A percentile compares a stretch with the other conserved stretches of the same genome.
phyloP scores from a whole-genome alignment of 1,284 basidiomycete species.

The Apiotrichum mycotoxinovorans region DNA sequence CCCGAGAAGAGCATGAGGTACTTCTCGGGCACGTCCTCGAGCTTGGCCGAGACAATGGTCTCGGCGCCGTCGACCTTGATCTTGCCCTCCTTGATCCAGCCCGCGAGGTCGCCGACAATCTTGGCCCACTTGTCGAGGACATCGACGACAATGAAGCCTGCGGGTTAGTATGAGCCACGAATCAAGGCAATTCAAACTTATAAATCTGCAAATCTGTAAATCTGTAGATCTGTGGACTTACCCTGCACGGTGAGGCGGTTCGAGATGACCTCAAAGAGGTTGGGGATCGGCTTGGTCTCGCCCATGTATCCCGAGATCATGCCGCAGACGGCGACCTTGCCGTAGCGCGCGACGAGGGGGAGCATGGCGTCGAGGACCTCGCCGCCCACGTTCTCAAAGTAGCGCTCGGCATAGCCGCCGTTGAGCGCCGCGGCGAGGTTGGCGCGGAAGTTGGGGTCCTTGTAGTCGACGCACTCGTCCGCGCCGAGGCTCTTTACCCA shows the following conservation, averaged over 20 bases:
- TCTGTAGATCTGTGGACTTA: constrained; percentile 10
- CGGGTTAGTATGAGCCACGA: background rate
- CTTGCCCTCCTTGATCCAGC: constrained; percentile 38
- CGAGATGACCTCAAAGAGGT: constrained; percentile 44
- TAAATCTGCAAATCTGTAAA: too few species aligned
- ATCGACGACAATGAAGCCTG: constrained; percentile 49
- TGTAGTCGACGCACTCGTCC: constrained; percentile 55
- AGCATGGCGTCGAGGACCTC: constrained; percentile 44
- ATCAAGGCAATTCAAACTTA: too few species aligned
- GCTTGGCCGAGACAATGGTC: constrained; percentile 36
- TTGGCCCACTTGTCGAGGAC: constrained; percentile 23
- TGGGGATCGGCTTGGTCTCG: constrained; percentile 19
- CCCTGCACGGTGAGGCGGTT: constrained; percentile 50
- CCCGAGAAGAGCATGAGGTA: constrained; percentile 42
- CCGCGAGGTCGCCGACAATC: constrained; percentile 23
- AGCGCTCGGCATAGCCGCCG: constrained; percentile 35
- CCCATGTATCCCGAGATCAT: constrained; percentile 33
- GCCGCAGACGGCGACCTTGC: constrained; percentile 52
- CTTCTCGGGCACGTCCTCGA: constrained; percentile 41
- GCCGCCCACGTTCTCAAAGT: constrained; percentile 52
- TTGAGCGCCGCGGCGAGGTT: constrained; percentile 36
- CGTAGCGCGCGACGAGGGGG: constrained; percentile 48
- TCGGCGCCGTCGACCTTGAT: constrained; percentile 34
- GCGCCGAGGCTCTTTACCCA: constrained; percentile 53
- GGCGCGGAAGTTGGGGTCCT: constrained; percentile 32